phyloP scores from a whole-genome alignment of 192 early-diverging fungal genomes.

The Podila verticillata region DNA sequence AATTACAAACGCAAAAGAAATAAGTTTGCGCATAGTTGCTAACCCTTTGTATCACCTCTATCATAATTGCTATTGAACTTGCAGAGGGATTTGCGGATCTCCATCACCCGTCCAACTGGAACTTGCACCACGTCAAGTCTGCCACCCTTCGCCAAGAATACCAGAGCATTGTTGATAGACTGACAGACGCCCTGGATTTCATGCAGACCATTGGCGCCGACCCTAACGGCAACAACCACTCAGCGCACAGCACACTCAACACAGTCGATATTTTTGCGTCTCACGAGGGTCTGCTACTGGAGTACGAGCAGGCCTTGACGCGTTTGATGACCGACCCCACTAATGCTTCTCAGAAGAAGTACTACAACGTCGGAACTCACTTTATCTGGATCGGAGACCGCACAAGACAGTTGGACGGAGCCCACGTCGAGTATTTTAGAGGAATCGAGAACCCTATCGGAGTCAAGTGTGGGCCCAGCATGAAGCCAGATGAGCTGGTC shows the following conservation, averaged over 20 bases:
- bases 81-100: slow-evolving; percentile 75
- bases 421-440: slow-evolving; percentile 96
- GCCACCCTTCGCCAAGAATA: slow-evolving; percentile 84
- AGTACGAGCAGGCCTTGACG: slow-evolving; percentile 92
- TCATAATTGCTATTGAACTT: not conserved
- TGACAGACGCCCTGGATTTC: slow-evolving; percentile 92
- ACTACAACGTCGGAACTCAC: slow-evolving; percentile 95
- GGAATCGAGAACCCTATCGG: slow-evolving; percentile 98
- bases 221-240: slow-evolving; percentile 18
- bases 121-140: slow-evolving; percentile 88
- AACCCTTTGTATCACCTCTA: not conserved
- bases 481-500: slow-evolving; percentile 87
- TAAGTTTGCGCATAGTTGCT: not conserved
- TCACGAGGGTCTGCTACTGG: slow-evolving; percentile 95
- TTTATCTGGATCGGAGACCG: slow-evolving; percentile 99
- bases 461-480: slow-evolving; percentile 94
- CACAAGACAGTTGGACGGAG: slow-evolving; percentile 93
- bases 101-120: slow-evolving; percentile 90
- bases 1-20: no score
- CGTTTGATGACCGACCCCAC: slow-evolving; percentile 62
- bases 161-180: slow-evolving; percentile 86
- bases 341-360: slow-evolving; percentile 61
- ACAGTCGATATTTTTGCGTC: slow-evolving; percentile 94
- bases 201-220: slow-evolving; percentile 96
- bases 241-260: slow-evolving; percentile 60